Conservation (phyloP, 2,329 filamentous ascomycete species). For the Diplodia sapinea region DNA sequence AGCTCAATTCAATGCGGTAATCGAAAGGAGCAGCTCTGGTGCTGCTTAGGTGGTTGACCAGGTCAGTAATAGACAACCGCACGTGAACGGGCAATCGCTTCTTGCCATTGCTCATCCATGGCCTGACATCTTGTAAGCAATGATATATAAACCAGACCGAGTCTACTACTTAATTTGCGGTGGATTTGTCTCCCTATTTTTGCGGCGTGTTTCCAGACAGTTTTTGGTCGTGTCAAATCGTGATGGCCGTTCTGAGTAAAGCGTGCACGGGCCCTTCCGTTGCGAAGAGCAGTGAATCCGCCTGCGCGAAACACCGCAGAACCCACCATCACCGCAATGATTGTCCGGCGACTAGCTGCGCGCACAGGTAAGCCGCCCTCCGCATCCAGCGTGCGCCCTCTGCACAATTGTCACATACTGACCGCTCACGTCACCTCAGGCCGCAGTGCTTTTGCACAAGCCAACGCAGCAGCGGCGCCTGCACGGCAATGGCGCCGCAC, state of each 20-base stretch:
- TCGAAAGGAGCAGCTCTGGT: no score
- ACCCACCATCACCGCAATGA: conserved; percentile 43
- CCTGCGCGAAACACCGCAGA: background rate
- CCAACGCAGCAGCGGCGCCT: conserved; percentile 30
- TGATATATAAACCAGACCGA: no score
- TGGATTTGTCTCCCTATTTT: no score
- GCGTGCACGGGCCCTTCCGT: background rate
- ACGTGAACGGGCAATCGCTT: no score
- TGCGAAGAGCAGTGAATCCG: conserved; percentile 16
- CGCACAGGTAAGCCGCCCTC: conserved; percentile 45
- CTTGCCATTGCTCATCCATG: no score
- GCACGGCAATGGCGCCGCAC: conserved; percentile 38
- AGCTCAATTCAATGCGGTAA: no score
- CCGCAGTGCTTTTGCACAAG: conserved; percentile 46
- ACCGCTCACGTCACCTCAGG: conserved; percentile 31
- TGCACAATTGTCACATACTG: conserved; percentile 26
- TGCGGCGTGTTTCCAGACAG: no score
- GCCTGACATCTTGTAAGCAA: no score
- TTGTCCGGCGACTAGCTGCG: conserved; percentile 50
- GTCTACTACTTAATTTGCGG: no score
- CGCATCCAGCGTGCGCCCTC: background rate
- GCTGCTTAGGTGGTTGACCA: no score
- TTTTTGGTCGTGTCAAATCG: background rate
- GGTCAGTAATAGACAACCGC: no score
- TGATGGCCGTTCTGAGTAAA: conserved; percentile 2